phyloP scores from a whole-genome alignment of 2,329 filamentous ascomycete species.

The Ascocoryne sarcoides region DNA sequence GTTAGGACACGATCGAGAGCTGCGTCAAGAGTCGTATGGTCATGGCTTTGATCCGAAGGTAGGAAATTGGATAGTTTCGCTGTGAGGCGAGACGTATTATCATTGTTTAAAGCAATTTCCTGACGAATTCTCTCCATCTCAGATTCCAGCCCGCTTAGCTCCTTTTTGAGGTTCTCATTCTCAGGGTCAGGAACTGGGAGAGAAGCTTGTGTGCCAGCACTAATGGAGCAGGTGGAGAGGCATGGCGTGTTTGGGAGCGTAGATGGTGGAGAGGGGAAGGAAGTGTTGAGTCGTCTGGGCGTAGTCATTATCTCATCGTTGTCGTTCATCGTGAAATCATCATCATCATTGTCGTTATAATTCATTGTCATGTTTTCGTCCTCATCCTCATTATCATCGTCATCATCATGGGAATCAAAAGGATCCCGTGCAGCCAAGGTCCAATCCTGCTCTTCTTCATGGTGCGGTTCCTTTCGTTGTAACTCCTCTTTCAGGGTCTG shows the following conservation, averaged over 20 bases:
- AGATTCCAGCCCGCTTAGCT: slow-evolving; percentile 19
- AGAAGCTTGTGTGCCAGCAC: slow-evolving; percentile 17
- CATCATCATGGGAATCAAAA: slow-evolving; percentile 22
- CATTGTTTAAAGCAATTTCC: slow-evolving; percentile 20
- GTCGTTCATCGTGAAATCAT: slow-evolving; percentile 15
- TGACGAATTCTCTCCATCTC: slow-evolving; percentile 22
- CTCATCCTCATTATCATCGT: slow-evolving; percentile 29
- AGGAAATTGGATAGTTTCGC: slow-evolving; percentile 24
- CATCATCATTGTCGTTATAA: too few relatives aligned
- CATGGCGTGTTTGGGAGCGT: slow-evolving; percentile 25
- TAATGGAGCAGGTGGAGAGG: slow-evolving; percentile 11
- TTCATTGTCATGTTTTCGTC: slow-evolving; percentile 30
- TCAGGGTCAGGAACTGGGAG: slow-evolving; percentile 18
- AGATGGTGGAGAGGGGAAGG: slow-evolving; percentile 26
- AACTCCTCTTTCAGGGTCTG: slow-evolving; percentile 21
- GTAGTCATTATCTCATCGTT: slow-evolving; percentile 22
- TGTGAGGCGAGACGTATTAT: slow-evolving; percentile 20
- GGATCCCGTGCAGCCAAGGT: slow-evolving; percentile 41
- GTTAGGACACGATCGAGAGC: slow-evolving; percentile 27
- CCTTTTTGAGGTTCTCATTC: slow-evolving; percentile 17
- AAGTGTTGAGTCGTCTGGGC: slow-evolving; percentile 21
- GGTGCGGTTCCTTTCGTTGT: slow-evolving; percentile 15
- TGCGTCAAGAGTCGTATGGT: slow-evolving; percentile 22
- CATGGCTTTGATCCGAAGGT: slow-evolving; percentile 16
- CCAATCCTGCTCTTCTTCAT: slow-evolving; percentile 35